Conservation (phyloP, 768 basidiomycete genomes). For the Suillus subalutaceus region DNA sequence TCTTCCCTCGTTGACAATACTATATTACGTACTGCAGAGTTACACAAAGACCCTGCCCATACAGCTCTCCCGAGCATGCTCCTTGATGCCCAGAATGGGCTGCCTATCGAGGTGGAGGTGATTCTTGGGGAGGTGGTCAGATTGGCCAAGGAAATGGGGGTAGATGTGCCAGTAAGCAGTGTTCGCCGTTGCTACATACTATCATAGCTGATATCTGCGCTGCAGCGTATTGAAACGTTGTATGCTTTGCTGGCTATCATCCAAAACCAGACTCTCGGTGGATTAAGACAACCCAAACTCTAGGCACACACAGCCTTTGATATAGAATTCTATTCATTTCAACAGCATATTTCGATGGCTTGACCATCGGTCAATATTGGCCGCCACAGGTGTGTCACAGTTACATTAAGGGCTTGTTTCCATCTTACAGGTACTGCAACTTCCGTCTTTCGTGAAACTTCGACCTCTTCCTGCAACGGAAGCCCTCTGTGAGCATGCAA, state of each 20-base stretch:
- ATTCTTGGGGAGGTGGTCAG: slow-evolving; percentile 65
- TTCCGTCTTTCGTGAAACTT: slow-evolving; percentile 36
- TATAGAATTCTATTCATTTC: not conserved
- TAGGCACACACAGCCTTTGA: not conserved
- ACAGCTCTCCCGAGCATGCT: slow-evolving; percentile 63
- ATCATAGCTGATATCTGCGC: not conserved
- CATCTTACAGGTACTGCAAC: slow-evolving; percentile 20
- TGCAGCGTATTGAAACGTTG: slow-evolving; percentile 62
- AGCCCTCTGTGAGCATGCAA: slow-evolving; percentile 53
- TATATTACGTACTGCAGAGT: slow-evolving; percentile 40
- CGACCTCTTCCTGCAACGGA: slow-evolving; percentile 58
- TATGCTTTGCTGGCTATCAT: slow-evolving; percentile 61
- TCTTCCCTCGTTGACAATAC: slow-evolving; percentile 42
- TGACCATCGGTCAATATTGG: not conserved
- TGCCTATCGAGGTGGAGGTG: slow-evolving; percentile 69
- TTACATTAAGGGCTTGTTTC: not conserved
- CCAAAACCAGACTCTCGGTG: slow-evolving; percentile 61
- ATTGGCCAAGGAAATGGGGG: slow-evolving; percentile 46
- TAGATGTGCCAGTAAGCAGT: slow-evolving; percentile 53
- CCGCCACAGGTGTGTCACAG: not conserved
- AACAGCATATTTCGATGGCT: not conserved
- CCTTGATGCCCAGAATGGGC: slow-evolving; percentile 46
- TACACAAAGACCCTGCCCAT: slow-evolving; percentile 47
- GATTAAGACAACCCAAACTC: slow-evolving; percentile 14
- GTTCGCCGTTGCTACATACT: not conserved